Evolutionary conservation across 2,329 filamentous ascomycete species (phyloP), one percentile per base, ranked within the genome.

Genomic region (Trichoderma simmonsii): DNA sequence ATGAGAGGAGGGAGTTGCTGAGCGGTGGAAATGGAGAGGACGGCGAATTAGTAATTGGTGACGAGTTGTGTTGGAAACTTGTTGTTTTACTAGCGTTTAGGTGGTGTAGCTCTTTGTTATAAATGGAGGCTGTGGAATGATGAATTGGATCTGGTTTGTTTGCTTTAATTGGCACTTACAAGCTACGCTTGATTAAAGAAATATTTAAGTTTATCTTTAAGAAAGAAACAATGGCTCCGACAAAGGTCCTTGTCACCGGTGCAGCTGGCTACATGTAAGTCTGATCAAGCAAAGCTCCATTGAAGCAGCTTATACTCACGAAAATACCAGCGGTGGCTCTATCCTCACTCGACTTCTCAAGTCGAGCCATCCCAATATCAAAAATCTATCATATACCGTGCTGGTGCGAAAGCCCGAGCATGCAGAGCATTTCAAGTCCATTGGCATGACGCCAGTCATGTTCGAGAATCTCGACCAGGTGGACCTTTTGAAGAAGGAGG

Each of bases 351-450:
- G 63, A n/a, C 70, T 80, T 6, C 66, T 77, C 9, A 54, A 73
- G 3, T 78, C 78, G 1, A 61, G 71, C 2, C 30, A 74, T 32
- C 48, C 74, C 4, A 66, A 75, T 6, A 73, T 79, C 51, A 75
- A 73, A 32, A 61, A 66, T 9, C 18, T 74, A 6, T 59, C 67
- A 21, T 75, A 79, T 64, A 75, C 77, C 0, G 74, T 74, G 0
- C 73, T 80, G 1, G 74, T 80, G 2, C 77, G 79, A 4, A 75
- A 76, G 26, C 75, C 78, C n/a, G 74, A 77, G 6, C 77, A 79
- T 15, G 78, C 74, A 28, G 74, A 77, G 28, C 9, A 75, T 1
- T 72, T 79, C 32, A 73, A 56, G 11, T 21, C 71, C 3, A 72
- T 74, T 28, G 75, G 77, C 15, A 70, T 79, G 61, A 73, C 74